Evolutionary conservation across 176 grass and related monocot species (phyloP).

Genomic region (Olyra latifolia): DNA sequence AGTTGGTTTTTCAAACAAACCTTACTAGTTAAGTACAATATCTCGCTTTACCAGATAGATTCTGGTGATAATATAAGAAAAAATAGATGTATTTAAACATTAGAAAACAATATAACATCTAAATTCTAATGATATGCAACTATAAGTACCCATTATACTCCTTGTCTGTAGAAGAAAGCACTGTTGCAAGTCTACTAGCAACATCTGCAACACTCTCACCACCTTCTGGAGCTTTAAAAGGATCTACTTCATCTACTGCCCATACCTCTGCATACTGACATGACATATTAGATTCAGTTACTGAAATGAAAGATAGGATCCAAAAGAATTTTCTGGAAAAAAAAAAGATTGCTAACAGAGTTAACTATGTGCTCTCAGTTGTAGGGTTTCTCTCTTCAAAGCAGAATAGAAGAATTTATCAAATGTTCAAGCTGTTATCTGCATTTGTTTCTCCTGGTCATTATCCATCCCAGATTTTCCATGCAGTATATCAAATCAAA

Average conservation of each 20-base stretch:
- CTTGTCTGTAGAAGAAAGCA: slow-evolving; percentile 47
- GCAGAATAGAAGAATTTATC: neutral
- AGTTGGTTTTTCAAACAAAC: neutral
- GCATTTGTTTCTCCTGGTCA: too few species aligned
- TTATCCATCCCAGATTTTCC: too few species aligned
- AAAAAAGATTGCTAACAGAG: too few species aligned
- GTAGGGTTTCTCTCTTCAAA: neutral
- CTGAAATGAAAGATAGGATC: neutral
- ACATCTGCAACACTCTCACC: slow-evolving; percentile 85
- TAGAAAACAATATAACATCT: slow-evolving; percentile 1
- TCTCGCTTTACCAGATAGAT: neutral
- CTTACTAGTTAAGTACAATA: neutral
- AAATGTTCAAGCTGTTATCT: too few species aligned
- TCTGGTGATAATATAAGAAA: neutral
- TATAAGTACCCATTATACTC: slow-evolving; percentile 59
- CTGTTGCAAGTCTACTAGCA: slow-evolving; percentile 55
- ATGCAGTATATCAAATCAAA: too few species aligned
- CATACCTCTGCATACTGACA: slow-evolving; percentile 82
- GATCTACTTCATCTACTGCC: slow-evolving; percentile 75
- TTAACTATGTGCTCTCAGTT: neutral
- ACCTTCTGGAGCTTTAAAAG: slow-evolving; percentile 64
- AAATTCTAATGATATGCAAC: neutral
- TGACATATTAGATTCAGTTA: slow-evolving; percentile 33
- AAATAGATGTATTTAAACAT: neutral
- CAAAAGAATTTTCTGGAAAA: neutral